phyloP scores from a whole-genome alignment of 441 rosid species.

The Theobroma grandiflorum region DNA sequence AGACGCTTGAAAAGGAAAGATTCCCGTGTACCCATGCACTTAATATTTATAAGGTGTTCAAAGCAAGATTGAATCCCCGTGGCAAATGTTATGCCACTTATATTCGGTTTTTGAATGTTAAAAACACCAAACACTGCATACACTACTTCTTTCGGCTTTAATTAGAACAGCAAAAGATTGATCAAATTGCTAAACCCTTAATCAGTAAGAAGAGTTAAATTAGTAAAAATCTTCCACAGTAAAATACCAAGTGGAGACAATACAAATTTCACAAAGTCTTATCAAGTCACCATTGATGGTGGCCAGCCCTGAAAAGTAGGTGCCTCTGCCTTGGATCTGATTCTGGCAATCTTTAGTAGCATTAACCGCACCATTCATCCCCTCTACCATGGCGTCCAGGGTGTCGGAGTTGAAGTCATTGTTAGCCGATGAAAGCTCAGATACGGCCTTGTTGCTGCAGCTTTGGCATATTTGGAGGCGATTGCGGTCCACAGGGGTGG shows the following conservation, averaged over 20 bases:
- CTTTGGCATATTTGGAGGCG: conserved; percentile 26
- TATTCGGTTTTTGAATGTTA: too few species aligned
- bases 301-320: not conserved
- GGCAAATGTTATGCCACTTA: too few species aligned
- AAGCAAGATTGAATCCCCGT: too few species aligned
- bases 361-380: not conserved
- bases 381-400: conserved; percentile 21
- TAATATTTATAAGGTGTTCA: too few species aligned
- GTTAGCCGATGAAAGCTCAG: conserved; percentile 32
- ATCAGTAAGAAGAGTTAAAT: not conserved
- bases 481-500: not conserved
- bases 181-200: not conserved
- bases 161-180: not conserved
- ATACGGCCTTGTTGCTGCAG: conserved; percentile 19
- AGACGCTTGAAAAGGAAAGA: too few species aligned
- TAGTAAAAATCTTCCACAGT: conserved; percentile 3
- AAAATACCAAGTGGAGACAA: conserved; percentile 18
- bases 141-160: not conserved
- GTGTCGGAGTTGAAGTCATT: conserved; percentile 42
- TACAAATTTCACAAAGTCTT: conserved; percentile 26
- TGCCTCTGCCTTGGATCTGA: not conserved
- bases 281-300: not conserved
- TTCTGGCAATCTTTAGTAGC: conserved; percentile 21
- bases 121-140: too few species aligned
- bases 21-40: too few species aligned